Conservation (phyloP, 2,329 filamentous ascomycete species). For the Dichotomopilus funicola region DNA sequence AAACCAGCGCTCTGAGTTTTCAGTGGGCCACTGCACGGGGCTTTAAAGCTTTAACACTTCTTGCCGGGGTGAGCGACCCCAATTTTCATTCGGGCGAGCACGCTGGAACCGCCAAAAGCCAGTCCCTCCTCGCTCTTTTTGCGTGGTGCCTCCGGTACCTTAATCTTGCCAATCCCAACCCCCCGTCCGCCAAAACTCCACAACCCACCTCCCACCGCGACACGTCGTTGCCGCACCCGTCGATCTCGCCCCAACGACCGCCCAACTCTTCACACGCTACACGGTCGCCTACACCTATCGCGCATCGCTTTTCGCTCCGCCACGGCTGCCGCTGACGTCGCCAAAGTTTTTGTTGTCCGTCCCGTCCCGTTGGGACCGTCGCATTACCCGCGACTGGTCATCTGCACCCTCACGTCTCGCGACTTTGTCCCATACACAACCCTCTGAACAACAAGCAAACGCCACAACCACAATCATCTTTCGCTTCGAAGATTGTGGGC, state of each 20-base stretch:
- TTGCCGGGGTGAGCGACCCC: conserved; percentile 2
- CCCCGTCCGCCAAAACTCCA: conserved; percentile 24
- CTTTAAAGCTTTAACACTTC: conserved; percentile 3
- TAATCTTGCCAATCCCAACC: conserved; percentile 21
- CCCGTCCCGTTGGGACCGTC: conserved; percentile 9
- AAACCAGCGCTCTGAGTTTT: neutral
- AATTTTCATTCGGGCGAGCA: conserved; percentile 22
- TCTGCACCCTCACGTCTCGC: conserved; percentile 1
- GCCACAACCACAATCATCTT: conserved; percentile 7
- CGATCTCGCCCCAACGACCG: conserved; percentile 17
- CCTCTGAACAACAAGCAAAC: conserved; percentile 3
- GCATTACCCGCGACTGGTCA: conserved; percentile 11
- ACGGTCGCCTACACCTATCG: conserved; percentile 8
- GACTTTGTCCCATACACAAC: neutral
- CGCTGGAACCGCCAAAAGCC: neutral
- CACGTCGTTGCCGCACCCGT: conserved; percentile 23
- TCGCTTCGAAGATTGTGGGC: neutral
- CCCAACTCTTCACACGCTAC: conserved; percentile 13
- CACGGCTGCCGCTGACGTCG: conserved; percentile 2
- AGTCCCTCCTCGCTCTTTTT: conserved; percentile 8
- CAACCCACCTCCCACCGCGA: conserved; percentile 24
- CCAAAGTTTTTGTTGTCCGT: neutral
- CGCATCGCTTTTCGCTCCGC: conserved; percentile 9
- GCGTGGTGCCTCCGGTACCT: neutral
- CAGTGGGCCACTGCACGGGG: neutral